Base-by-base conservation (phyloP, 768 basidiomycete genomes). In the Vararia minispora region DNA sequence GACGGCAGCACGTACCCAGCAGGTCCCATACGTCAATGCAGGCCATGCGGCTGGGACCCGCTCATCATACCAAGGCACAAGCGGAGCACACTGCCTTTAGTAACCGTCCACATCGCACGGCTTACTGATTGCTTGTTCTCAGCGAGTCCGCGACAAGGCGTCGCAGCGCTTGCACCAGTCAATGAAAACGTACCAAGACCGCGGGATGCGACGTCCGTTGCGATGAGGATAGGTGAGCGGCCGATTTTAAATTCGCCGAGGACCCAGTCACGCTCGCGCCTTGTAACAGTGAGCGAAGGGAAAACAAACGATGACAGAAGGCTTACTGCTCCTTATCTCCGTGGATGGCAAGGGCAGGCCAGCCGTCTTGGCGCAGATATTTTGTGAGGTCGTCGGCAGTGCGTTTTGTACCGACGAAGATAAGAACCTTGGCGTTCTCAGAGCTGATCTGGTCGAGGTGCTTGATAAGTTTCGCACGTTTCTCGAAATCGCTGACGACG, bases 281-380 rank as follows among this genome's bases (percentile, higher is more conserved):
- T 90, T 42, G 10, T 25, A 33, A 9, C 24, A 22, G 32, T 52
- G 29, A 45, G 37, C 8, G 30, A 12, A 21, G 18, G 4, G 37
- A 11, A 20, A 6, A 16, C 9, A 11, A 9, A 9, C 4, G n/a
- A n/a, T 16, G n/a, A 26, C 23, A 8, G 34, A 6, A 36, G 24
- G 14, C 3, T 50, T 57, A 92, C 86, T 95, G 90, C 68, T 91
- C 91, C 64, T 99, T 99, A 68, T 99, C 95, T 53, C 95, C 95
- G 56, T 99, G 95, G 53, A 99, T 99, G 38, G 95, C 94, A 26
- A 99, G 68, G 11, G 95, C 95, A n/a, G 95, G 95, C 95, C 95
- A 99, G 11, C 95, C 95, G 54, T 99, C 95, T 69, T 87, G 84
- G 42, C 95, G 83, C 41, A 99, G 70, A 54, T 90, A 92, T 62